Conservation (phyloP, 2,329 filamentous ascomycete genomes). For the Alternaria angustiovoidea region DNA sequence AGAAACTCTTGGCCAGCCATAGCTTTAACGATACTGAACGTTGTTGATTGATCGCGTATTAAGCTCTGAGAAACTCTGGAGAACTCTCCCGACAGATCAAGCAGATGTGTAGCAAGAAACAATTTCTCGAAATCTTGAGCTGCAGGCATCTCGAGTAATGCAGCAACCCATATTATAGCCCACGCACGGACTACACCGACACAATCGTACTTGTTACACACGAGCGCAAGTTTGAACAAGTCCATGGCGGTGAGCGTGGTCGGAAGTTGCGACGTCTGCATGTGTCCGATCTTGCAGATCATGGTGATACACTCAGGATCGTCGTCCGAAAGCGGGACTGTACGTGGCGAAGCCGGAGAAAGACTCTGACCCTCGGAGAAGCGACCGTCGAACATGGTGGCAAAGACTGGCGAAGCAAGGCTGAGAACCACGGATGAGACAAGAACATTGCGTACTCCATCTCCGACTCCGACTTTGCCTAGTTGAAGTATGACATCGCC, state of each 20-base stretch:
- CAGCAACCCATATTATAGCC: constrained; percentile 15
- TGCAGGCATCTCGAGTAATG: not conserved
- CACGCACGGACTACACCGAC: constrained; percentile 20
- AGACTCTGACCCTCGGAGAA: no score
- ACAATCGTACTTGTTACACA: constrained; percentile 40
- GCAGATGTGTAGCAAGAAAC: constrained; percentile 13
- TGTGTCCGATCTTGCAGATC: not conserved
- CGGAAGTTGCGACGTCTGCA: constrained; percentile 19
- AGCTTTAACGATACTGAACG: not conserved
- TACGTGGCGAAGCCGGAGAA: not conserved
- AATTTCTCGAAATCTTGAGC: constrained; percentile 4
- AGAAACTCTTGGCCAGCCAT: not conserved
- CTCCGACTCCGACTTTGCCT: no score
- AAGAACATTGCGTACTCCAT: no score
- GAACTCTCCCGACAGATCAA: constrained; percentile 18
- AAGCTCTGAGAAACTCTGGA: not conserved
- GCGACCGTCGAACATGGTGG: no score
- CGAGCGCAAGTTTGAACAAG: constrained; percentile 28
- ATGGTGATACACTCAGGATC: constrained; percentile 7
- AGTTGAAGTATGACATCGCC: no score
- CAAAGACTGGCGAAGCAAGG: no score
- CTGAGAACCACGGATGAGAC: no score
- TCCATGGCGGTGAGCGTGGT: constrained; percentile 11
- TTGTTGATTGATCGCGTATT: no score
- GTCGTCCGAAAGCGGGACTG: constrained; percentile 21